Conservation (phyloP, 345 rosid genomes). For the Eucalyptus cloeziana region DNA sequence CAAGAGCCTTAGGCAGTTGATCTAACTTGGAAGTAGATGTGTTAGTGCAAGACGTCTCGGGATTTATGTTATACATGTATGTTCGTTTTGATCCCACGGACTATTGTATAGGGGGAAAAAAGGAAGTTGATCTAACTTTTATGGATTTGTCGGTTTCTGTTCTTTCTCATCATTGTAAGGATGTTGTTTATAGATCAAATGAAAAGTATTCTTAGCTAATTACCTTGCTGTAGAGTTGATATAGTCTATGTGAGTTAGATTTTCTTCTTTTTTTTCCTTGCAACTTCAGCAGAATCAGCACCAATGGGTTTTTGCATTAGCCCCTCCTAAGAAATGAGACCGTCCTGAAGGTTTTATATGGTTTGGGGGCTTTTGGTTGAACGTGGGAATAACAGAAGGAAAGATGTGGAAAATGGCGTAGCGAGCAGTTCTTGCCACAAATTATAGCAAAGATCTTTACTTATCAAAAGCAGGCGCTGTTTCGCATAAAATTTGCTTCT, state of each 20-base stretch:
- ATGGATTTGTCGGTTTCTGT: neutral
- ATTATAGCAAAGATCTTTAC: neutral
- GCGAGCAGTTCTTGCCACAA: neutral
- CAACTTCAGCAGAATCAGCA: neutral
- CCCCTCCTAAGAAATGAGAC: neutral
- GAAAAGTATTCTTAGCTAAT: neutral
- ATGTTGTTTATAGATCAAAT: neutral
- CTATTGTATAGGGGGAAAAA: neutral
- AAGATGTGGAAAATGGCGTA: neutral
- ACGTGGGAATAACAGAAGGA: neutral
- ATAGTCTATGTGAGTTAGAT: neutral
- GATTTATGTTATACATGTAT: neutral
- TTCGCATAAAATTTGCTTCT: neutral
- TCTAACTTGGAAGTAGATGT: neutral
- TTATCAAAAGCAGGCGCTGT: neutral
- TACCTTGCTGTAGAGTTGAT: neutral
- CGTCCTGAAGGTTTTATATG: neutral
- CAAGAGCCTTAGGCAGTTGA: neutral
- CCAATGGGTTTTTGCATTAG: neutral
- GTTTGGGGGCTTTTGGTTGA: neutral
- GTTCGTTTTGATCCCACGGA: neutral
- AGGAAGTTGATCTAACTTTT: neutral
- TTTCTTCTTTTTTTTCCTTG: neutral
- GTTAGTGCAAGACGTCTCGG: neutral
- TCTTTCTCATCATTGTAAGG: neutral